A percentile compares a stretch with the other conserved stretches of the same genome.
These are phyloP conservation scores for Patellifolia procumbens DNA, from an alignment of 179 eudicot genomes.

Conservation along the genomic window DNA sequence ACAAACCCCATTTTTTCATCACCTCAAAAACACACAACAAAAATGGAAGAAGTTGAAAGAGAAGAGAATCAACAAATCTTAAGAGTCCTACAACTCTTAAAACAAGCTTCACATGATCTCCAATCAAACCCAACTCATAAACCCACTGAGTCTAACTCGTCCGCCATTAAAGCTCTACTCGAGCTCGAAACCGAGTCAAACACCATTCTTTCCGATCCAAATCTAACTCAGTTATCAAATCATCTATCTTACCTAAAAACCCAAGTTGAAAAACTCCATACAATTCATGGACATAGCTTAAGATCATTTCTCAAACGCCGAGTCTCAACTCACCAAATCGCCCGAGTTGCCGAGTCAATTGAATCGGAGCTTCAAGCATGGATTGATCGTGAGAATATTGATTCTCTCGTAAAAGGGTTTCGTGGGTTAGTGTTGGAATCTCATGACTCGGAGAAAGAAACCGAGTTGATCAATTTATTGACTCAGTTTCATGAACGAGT, in stretches of 20 bases:
- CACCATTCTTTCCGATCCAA: conserved; percentile 64
- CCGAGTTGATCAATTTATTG: conserved; percentile 34
- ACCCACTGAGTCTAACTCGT: conserved; percentile 42
- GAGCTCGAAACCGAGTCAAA: conserved; percentile 70
- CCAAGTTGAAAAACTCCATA: conserved; percentile 40
- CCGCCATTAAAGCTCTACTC: conserved; percentile 70
- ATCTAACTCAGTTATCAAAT: conserved; percentile 50
- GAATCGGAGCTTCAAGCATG: conserved; percentile 78
- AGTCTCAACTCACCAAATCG: conserved; percentile 54
- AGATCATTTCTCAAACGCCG: conserved; percentile 61
- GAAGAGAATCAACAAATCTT: conserved; percentile 46
- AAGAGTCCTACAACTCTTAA: conserved; percentile 60
- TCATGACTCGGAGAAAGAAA: conserved; percentile 24
- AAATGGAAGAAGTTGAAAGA: conserved; percentile 40
- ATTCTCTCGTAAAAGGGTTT: conserved; percentile 39
- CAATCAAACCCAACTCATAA: conserved; percentile 42
- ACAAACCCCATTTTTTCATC: too few species aligned
- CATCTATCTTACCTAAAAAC: conserved; percentile 63
- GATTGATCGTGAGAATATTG: conserved; percentile 71
- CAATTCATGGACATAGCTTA: conserved; percentile 31
- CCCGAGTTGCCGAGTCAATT: conserved; percentile 64
- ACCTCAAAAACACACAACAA: not conserved
- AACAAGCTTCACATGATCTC: conserved; percentile 68
- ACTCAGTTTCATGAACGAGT: conserved; percentile 44
- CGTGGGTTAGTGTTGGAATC: conserved; percentile 22